Percentiles rank a stretch among this genome's conserved stretches.
These are phyloP conservation scores for Metschnikowia henanensis DNA, from an alignment of 805 yeast species.

Conservation along the genomic window DNA sequence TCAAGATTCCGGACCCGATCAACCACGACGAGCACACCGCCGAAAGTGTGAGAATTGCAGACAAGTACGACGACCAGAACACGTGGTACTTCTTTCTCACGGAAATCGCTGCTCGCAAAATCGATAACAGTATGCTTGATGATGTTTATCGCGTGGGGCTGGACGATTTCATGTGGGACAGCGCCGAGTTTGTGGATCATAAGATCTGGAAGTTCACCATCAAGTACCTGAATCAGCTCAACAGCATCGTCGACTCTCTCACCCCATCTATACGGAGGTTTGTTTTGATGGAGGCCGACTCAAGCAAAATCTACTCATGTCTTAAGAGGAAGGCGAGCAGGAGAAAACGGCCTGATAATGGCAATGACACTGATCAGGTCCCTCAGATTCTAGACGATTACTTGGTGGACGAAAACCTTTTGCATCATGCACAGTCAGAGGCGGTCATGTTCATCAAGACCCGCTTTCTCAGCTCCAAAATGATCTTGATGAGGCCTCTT, in stretches of 20 bases:
- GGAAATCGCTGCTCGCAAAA: conserved; percentile 40
- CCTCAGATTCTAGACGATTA: conserved; percentile 34
- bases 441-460: conserved; percentile 40
- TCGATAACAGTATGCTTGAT: conserved; percentile 37
- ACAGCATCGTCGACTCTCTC: conserved; percentile 37
- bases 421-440: conserved; percentile 36
- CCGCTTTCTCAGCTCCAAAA: conserved; percentile 32
- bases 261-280: conserved; percentile 34
- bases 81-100: conserved; percentile 42
- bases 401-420: conserved; percentile 33
- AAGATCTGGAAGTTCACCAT: conserved; percentile 29
- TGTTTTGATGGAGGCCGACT: conserved; percentile 32
- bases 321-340: conserved; percentile 25
- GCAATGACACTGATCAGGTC: conserved; percentile 10
- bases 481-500: conserved; percentile 35
- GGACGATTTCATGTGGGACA: conserved; percentile 24
- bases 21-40: conserved; percentile 21
- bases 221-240: conserved; percentile 36
- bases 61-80: conserved; percentile 23
- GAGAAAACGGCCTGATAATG: conserved; percentile 11
- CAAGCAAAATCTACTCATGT: conserved; percentile 28
- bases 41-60: conserved; percentile 26
- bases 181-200: conserved; percentile 21
- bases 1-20: conserved; percentile 29
- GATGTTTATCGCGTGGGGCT: conserved; percentile 23